Evolutionary conservation across 2,329 filamentous ascomycete species (phyloP).

Genomic region (Coleophoma cylindrospora): DNA sequence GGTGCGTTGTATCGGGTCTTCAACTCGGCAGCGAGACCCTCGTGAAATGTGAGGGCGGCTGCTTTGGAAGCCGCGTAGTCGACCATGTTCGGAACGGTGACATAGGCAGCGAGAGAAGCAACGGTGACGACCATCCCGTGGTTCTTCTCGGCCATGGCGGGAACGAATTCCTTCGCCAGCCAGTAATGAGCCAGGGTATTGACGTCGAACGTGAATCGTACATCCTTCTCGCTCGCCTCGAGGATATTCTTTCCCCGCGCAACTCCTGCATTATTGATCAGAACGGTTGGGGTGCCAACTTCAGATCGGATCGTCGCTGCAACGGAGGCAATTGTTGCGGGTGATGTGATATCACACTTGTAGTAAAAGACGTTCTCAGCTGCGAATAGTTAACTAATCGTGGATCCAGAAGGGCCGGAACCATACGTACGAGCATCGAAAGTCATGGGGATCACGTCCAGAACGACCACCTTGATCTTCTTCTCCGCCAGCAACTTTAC

Average conservation of each 20-base stretch:
- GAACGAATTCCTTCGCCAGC: slow-evolving; percentile 63
- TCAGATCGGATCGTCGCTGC: slow-evolving; percentile 47
- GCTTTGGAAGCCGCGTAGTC: slow-evolving; percentile 67
- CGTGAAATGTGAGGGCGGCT: slow-evolving; percentile 62
- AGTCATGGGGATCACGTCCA: slow-evolving; percentile 62
- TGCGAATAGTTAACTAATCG: slow-evolving; percentile 14
- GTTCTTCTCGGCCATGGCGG: slow-evolving; percentile 54
- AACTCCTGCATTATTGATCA: slow-evolving; percentile 70
- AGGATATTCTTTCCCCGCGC: slow-evolving; percentile 58
- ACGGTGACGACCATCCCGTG: slow-evolving; percentile 73
- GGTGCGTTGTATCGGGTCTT: slow-evolving; percentile 55
- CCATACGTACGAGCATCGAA: slow-evolving; percentile 42
- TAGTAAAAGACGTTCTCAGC: slow-evolving; percentile 59
- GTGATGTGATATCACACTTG: slow-evolving; percentile 63
- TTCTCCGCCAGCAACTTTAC: slow-evolving; percentile 60
- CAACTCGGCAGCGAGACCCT: slow-evolving; percentile 57
- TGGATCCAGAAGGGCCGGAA: not conserved
- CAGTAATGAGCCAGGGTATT: slow-evolving; percentile 66
- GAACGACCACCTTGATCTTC: slow-evolving; percentile 62
- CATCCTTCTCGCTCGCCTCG: slow-evolving; percentile 47
- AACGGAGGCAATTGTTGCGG: slow-evolving; percentile 43
- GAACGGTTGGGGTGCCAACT: slow-evolving; percentile 60
- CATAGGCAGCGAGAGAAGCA: slow-evolving; percentile 57
- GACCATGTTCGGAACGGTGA: slow-evolving; percentile 56
- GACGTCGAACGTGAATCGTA: slow-evolving; percentile 66